Conservation (phyloP, 345 rosid species). For the Eucalyptus cloeziana region DNA sequence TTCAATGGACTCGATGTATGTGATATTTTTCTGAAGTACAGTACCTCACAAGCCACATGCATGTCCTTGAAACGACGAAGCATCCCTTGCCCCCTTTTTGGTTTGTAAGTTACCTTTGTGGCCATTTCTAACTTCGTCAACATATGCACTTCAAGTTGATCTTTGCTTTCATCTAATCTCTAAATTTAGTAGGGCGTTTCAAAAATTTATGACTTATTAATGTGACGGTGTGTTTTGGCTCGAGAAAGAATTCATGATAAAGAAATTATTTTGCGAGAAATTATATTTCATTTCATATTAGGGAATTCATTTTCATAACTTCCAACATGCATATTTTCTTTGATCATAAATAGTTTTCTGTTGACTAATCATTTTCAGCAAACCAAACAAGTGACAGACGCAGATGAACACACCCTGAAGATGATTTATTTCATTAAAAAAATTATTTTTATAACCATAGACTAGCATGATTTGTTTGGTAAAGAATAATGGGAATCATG, state of each 20-base stretch:
- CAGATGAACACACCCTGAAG: neutral
- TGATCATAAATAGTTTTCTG: neutral
- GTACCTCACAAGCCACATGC: neutral
- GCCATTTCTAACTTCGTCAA: neutral
- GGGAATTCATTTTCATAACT: neutral
- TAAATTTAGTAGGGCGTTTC: neutral
- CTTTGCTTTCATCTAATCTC: neutral
- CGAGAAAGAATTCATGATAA: too few species aligned
- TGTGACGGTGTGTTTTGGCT: neutral
- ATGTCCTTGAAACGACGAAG: neutral
- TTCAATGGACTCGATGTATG: neutral
- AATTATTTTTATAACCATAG: neutral
- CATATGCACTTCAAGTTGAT: neutral
- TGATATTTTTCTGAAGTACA: neutral
- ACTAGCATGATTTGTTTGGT: neutral
- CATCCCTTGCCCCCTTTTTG: neutral
- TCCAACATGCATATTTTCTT: neutral
- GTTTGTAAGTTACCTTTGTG: neutral
- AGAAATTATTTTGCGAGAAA: too few species aligned
- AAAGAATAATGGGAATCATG: neutral
- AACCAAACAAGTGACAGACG: too few species aligned
- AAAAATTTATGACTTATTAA: neutral
- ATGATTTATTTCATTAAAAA: neutral
- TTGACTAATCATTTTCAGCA: neutral
- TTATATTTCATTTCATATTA: too few species aligned